phyloP scores from a whole-genome alignment of 225 moss, liverwort and hornwort species.

The Anthoceros angustus region DNA sequence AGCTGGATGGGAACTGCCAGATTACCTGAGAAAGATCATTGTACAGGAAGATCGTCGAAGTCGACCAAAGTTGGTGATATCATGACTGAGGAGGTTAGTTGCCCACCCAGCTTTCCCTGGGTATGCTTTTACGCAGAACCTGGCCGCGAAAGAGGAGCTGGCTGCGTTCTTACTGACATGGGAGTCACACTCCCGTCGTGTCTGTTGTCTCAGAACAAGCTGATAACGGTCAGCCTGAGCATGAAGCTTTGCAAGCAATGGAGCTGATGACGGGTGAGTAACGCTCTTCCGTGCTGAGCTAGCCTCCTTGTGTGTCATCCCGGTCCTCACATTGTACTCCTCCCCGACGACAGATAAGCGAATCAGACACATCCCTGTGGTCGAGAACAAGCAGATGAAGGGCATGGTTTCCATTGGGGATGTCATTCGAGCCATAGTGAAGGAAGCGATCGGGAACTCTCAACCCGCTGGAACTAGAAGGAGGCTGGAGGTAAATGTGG shows the following conservation, averaged over 20 bases:
- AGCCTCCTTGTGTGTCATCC: background rate
- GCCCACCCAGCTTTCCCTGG: background rate
- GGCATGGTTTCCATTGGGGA: constrained; percentile 99
- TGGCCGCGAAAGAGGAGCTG: constrained; percentile 1
- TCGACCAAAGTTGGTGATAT: constrained; percentile 87
- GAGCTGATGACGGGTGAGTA: constrained; percentile 72
- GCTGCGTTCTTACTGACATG: background rate
- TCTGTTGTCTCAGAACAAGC: constrained; percentile 54
- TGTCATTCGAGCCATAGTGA: constrained; percentile 68
- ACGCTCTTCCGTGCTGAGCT: background rate
- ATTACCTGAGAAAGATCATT: constrained; percentile 89
- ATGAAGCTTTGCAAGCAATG: constrained; percentile 92
- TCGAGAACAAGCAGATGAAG: constrained; percentile 67
- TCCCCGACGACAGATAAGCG: constrained; percentile 39
- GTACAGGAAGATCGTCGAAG: constrained; percentile 90
- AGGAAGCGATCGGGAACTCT: too few species aligned
- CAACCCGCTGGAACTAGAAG: too few species aligned
- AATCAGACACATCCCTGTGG: constrained; percentile 89
- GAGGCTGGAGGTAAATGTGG: too few species aligned
- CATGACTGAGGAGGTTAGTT: constrained; percentile 83
- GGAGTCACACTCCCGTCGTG: background rate
- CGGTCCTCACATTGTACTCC: background rate
- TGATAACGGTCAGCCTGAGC: constrained; percentile 83
- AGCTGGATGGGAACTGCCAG: constrained; percentile 16
- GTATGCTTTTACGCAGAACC: too few species aligned